phyloP scores from a whole-genome alignment of 768 basidiomycete genomes.

The Boletus huronensis region DNA sequence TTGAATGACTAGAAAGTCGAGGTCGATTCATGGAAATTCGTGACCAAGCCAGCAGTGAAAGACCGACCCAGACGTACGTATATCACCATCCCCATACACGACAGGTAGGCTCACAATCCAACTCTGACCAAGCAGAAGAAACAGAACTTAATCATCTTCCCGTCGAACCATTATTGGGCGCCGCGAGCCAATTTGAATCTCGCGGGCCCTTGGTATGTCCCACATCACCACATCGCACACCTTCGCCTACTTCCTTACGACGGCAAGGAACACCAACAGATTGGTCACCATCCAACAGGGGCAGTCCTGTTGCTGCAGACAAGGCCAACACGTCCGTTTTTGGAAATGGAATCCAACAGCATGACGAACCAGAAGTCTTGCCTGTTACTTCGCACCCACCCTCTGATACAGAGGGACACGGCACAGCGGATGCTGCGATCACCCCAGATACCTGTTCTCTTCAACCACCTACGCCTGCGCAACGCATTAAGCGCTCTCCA shows the following conservation, averaged over 20 bases:
- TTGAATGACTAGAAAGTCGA: constrained; percentile 10
- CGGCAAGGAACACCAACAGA: constrained; percentile 30
- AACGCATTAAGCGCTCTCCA: constrained; percentile 14
- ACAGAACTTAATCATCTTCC: neutral
- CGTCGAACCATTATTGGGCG: neutral
- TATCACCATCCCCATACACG: neutral
- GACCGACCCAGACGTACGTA: constrained; percentile 11
- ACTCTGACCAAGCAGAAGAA: constrained; percentile 10
- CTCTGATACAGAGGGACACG: constrained; percentile 15
- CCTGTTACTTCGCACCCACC: neutral
- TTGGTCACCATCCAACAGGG: constrained; percentile 27
- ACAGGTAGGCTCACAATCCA: neutral
- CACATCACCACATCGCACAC: constrained; percentile 4
- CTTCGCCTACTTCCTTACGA: constrained; percentile 4
- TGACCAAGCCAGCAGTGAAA: constrained; percentile 5
- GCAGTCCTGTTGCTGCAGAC: constrained; percentile 12
- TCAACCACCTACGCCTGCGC: constrained; percentile 30
- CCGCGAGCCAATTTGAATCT: neutral
- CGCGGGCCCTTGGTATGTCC: neutral
- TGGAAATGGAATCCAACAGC: neutral
- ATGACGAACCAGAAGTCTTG: neutral
- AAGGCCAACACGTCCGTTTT: neutral
- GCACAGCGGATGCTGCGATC: neutral
- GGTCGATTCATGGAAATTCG: constrained; percentile 14
- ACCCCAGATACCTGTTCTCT: constrained; percentile 12